Conservation (phyloP, 73 alveolate genomes). For the Paraurostyla sp. region DNA sequence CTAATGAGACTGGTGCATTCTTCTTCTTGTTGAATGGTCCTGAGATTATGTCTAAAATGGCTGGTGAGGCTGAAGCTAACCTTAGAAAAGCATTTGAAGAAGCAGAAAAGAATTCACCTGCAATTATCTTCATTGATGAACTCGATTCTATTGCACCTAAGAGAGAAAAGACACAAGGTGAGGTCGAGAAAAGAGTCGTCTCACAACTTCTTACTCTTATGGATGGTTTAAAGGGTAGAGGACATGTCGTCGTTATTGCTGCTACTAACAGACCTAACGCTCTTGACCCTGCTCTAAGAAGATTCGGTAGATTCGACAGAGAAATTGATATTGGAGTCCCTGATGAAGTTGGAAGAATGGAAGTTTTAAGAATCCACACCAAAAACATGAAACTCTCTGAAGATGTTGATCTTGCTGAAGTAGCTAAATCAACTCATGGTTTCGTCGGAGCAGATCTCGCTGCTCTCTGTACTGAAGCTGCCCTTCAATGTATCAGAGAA, state of each 20-base stretch:
- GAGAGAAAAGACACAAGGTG: conserved; percentile 97
- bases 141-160: conserved; percentile 98
- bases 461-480: conserved; percentile 94
- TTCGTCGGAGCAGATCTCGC: conserved; percentile 91
- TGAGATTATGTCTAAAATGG: conserved; percentile 97
- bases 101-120: conserved; percentile 97
- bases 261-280: conserved; percentile 99
- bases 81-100: conserved; percentile 98
- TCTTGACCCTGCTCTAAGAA: conserved; percentile 97
- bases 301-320: conserved; percentile 98
- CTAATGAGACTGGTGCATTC: conserved; percentile 97
- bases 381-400: conserved; percentile 97
- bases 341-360: conserved; percentile 96
- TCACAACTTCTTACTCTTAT: conserved; percentile 96
- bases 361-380: conserved; percentile 95
- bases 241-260: conserved; percentile 94
- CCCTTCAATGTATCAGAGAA: conserved; percentile 96
- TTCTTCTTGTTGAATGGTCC: conserved; percentile 88
- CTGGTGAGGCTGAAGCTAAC: conserved; percentile 99
- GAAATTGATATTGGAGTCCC: conserved; percentile 99
- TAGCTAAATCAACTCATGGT: conserved; percentile 97
- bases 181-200: conserved; percentile 98
- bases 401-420: conserved; percentile 96
- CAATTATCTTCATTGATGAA: conserved; percentile 99
- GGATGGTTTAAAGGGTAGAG: conserved; percentile 98